A percentile compares a stretch with the other conserved stretches of the same genome.
Conservation (phyloP, 164 flowering plant species). For the Stephania yunnanensis region DNA sequence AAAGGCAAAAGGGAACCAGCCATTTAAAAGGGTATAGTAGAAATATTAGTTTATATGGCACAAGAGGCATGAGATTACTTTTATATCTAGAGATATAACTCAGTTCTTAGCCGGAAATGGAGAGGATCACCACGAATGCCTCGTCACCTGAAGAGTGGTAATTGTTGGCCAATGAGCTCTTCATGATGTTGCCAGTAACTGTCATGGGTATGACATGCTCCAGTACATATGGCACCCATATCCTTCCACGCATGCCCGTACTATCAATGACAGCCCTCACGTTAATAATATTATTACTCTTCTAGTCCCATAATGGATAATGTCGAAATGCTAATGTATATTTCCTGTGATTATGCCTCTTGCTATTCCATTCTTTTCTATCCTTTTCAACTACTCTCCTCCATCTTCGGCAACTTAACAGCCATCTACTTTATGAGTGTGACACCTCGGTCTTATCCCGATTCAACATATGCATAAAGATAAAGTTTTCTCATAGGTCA, state of each 20-base stretch:
- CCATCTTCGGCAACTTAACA: neutral
- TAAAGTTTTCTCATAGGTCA: neutral
- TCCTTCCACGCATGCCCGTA: neutral
- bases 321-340: neutral
- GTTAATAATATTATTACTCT: neutral
- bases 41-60: neutral
- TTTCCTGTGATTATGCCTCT: neutral
- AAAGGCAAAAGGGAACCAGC: neutral
- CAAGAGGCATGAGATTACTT: neutral
- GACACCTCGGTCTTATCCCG: neutral
- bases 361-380: neutral
- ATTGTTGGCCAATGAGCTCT: neutral
- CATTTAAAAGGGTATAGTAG: neutral
- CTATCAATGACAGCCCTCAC: too few relatives aligned
- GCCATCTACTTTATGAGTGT: neutral
- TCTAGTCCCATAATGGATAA: neutral
- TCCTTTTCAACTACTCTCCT: neutral
- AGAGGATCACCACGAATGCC: neutral
- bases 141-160: neutral
- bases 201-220: neutral
- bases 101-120: neutral
- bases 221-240: neutral
- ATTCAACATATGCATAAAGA: neutral
- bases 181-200: neutral
- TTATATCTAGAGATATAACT: neutral